phyloP scores from a whole-genome alignment of 108 stramenopile species.

The Nitzschia sp. region DNA sequence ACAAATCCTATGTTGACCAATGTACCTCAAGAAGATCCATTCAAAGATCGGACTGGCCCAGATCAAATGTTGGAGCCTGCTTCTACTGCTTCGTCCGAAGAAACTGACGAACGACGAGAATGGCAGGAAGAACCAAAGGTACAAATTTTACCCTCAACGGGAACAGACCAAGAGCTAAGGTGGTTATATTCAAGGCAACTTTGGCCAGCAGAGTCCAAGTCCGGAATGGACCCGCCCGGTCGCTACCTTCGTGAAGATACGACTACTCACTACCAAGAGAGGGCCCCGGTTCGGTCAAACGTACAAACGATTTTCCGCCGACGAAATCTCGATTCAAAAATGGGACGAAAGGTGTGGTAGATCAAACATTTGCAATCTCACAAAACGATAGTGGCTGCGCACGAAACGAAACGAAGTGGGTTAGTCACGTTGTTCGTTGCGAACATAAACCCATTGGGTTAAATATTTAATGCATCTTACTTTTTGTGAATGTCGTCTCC shows the following conservation, averaged over 20 bases:
- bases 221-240: neutral
- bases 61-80: neutral
- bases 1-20: neutral
- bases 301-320: neutral
- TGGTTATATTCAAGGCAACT: neutral
- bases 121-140: neutral
- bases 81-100: neutral
- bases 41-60: neutral
- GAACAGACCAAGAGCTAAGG: neutral
- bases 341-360: neutral
- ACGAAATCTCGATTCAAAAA: neutral
- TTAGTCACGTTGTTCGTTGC: too few species aligned
- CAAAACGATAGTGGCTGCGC: neutral
- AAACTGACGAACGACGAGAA: neutral
- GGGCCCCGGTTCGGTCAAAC: neutral
- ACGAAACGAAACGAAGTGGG: neutral
- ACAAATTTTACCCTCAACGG: neutral
- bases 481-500: too few species aligned
- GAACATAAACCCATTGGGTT: too few species aligned
- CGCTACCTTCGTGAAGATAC: neutral
- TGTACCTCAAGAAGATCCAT: neutral
- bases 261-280: neutral
- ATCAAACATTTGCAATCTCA: neutral
- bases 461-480: too few species aligned
- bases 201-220: neutral